Evolutionary conservation across 2,329 filamentous ascomycete species (phyloP).

Genomic region (Diaporthe caulivora): DNA sequence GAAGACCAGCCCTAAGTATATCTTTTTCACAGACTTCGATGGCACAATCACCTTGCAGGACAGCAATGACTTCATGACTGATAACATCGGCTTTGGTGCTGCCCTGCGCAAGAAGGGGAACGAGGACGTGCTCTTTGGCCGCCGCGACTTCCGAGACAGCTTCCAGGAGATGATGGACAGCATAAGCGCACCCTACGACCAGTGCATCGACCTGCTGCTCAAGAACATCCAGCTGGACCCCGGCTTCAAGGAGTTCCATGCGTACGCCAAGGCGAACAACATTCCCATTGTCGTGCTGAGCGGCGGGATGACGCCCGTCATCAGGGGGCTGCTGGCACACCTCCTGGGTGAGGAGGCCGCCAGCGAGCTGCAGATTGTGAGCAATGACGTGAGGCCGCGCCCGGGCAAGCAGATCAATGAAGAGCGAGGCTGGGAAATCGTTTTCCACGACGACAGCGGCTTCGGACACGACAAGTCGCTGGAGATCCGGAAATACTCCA

Average conservation of each 20-base stretch:
- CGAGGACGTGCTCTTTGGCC: constrained; percentile 79
- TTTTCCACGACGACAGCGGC: constrained; percentile 87
- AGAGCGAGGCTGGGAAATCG: constrained; percentile 87
- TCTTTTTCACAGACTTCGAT: constrained; percentile 99
- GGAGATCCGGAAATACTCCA: constrained; percentile 88
- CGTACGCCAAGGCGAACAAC: constrained; percentile 84
- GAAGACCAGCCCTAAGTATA: constrained; percentile 82
- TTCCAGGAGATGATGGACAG: constrained; percentile 95
- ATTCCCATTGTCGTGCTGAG: constrained; percentile 93
- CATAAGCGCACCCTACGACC: constrained; percentile 81
- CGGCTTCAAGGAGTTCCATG: constrained; percentile 87
- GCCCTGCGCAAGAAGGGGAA: constrained; percentile 80
- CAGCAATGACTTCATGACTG: constrained; percentile 81
- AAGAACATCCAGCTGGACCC: constrained; percentile 91
- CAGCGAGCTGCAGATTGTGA: constrained; percentile 87
- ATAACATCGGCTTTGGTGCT: constrained; percentile 88
- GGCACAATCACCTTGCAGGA: constrained; percentile 87
- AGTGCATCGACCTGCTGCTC: constrained; percentile 84
- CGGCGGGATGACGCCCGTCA: constrained; percentile 93
- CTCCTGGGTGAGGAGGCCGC: constrained; percentile 82
- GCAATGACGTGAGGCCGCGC: constrained; percentile 79
- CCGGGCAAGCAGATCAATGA: constrained; percentile 80
- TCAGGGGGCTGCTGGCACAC: constrained; percentile 83
- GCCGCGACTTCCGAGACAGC: constrained; percentile 82
- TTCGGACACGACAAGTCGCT: constrained; percentile 98